Evolutionary conservation across 2,329 filamentous ascomycete species (phyloP), one percentile per base, ranked within the genome.

Genomic region (Immersiporthe knoxdaviesiana): DNA sequence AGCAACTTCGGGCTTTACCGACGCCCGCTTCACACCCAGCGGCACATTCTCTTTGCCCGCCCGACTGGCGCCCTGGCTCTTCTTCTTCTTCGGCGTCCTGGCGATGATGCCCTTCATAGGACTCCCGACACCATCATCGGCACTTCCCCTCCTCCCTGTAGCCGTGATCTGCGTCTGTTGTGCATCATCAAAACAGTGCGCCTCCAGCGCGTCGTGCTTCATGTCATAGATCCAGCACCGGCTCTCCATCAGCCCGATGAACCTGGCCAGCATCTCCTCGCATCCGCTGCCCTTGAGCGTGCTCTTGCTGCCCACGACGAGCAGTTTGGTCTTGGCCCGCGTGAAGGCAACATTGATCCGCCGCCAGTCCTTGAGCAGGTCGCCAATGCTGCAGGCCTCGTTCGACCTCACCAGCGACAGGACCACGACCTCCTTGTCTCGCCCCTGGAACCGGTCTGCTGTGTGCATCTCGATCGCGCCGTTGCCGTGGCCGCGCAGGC

Each of bases 261-360:
- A 93, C 30, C 86, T 86, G 44, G 87, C 87, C 18, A 99, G 84
- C 80, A 98, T 90, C 74, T 94, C 92, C 73, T 92, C 90, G 35
- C 82, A 82, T n/a, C 84, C 90, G 65, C 91, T 86, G 14, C 88
- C 83, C 84, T 91, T 93, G 2, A 99, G 82, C 0, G 96, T 99
- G 68, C 84, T 85, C 76, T 88, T 88, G 78, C 92, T 97, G 12
- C 96, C 96, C 0, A 99, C 80, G 16, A 99, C 91, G 1, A 99
- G 84, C 47, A 99, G 82, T 82, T 99, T 99, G 0, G 92, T 96
- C 77, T 94, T 92, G 30, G 96, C 96, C 37, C 96, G 86, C 4
- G 96, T 99, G 72, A 99, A 92, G 0, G 96, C 96, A 3, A 99
- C 96, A 75, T 99, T 99, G 77, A 99, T 94, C 63, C 96, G 84